Evolutionary conservation across 257 asterid species (phyloP).

Genomic region (Solanum paucissectum): DNA sequence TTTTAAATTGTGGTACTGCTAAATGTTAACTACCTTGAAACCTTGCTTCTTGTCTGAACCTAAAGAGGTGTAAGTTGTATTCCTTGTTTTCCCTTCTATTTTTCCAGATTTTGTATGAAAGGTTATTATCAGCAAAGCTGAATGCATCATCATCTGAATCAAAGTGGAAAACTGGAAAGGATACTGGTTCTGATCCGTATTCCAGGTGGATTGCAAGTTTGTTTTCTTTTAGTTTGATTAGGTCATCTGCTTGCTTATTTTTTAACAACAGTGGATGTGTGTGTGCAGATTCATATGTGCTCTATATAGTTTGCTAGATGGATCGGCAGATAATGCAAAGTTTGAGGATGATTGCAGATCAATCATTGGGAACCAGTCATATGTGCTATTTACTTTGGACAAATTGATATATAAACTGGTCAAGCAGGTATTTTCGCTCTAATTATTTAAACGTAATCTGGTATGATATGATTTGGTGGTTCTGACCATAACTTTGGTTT

Average conservation of each 20-base stretch:
- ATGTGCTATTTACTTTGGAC: slow-evolving; percentile 17
- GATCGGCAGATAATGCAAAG: slow-evolving; percentile 16
- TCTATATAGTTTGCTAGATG: slow-evolving; percentile 12
- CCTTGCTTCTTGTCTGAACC: not conserved
- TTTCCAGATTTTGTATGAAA: slow-evolving; percentile 11
- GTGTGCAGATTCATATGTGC: slow-evolving; percentile 12
- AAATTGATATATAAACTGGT: slow-evolving; percentile 15
- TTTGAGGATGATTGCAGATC: slow-evolving; percentile 21
- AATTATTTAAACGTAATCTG: not conserved
- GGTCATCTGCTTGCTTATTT: not conserved
- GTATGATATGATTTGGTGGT: not conserved
- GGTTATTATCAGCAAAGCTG: slow-evolving; percentile 6
- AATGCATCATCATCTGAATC: slow-evolving; percentile 6
- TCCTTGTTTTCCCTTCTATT: not conserved
- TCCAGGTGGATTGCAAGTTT: slow-evolving; percentile 11
- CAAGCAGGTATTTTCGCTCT: slow-evolving; percentile 13
- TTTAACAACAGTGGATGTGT: not conserved
- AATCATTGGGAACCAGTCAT: slow-evolving; percentile 15
- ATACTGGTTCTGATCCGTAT: slow-evolving; percentile 16
- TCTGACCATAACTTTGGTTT: not conserved
- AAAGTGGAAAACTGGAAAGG: slow-evolving; percentile 8
- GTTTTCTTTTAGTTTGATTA: not conserved
- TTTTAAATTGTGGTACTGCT: not conserved
- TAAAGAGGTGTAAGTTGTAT: not conserved
- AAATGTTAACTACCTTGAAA: not conserved